Base-by-base conservation (phyloP, 768 basidiomycete genomes). In the Naganishia antarctica region DNA sequence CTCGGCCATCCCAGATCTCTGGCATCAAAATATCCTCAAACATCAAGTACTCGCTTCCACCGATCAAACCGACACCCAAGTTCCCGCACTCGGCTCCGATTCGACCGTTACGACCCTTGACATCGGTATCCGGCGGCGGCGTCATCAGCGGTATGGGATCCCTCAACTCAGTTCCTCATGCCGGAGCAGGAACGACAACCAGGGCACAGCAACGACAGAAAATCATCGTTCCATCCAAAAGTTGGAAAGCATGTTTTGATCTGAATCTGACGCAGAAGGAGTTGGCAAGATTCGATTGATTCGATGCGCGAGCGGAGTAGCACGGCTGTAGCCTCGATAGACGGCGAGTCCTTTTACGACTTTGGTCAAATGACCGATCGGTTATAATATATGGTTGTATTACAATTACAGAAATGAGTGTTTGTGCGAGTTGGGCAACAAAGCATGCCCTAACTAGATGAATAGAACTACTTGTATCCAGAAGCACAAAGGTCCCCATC, bases 181-280 rank as follows among this genome's bases (percentile, higher is more conserved):
- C 61, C 15, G 37, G 45, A 13, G 47, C 44, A 49, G 47, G 21
- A 61, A 31, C 60, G 1, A 26, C 41, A 11, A 34, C 23, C 29
- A 26, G 21, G 26, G 44, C 61, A n/a, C 45, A 8, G 46, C 45
- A 60, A 25, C 26, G 61, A 37, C 45, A 62, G n/a, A 62, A 62
- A 32, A 62, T 62, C 32, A 62, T 62, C 18, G 61, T 62, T n/a
- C 61, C 61, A 11, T 32, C 37, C 23, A 40, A 46, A 32, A 49
- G 61, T 25, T 62, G 61, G 61, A 62, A 62, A 49, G 61, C 29
- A 41, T 62, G 61, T 34, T 62, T 62, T 28, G 61, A 62, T 23
- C 31, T 62, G 61, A 49, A 49, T 34, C 40, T 62, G 34, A 62
- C 61, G 31, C 61, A 62, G 45, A 48, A 46, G 29, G 61, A 62